Percentiles rank a stretch among this genome's conserved stretches.
Conservation (phyloP, 805 yeast genomes). For the Metschnikowia chrysomelidarum region DNA sequence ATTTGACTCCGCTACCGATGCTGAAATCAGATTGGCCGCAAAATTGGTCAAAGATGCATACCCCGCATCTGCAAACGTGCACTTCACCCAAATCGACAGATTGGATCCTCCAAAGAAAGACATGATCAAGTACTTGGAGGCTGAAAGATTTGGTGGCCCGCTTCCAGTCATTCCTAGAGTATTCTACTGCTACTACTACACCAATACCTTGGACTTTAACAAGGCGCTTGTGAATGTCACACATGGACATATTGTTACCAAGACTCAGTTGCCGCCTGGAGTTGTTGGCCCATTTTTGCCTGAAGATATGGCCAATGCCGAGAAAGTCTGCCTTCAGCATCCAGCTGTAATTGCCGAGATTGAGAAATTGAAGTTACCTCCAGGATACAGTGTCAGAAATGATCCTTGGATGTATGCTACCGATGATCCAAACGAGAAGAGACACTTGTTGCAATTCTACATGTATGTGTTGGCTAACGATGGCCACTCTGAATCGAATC, state of each 20-base stretch:
- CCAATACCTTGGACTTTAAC: conserved; percentile 50
- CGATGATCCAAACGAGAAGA: conserved; percentile 56
- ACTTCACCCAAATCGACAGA: conserved; percentile 64
- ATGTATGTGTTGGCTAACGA: conserved; percentile 66
- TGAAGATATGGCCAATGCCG: conserved; percentile 57
- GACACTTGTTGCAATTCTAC: conserved; percentile 66
- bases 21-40: conserved; percentile 54
- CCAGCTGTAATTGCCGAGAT: conserved; percentile 62
- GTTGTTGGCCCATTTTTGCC: conserved; percentile 69
- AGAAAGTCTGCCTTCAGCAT: conserved; percentile 47
- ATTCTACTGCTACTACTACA: conserved; percentile 65
- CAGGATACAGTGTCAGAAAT: conserved; percentile 50
- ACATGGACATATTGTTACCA: conserved; percentile 58
- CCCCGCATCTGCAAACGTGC: conserved; percentile 51
- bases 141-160: conserved; percentile 49
- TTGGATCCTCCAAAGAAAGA: conserved; percentile 76
- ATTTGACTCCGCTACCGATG: conserved; percentile 56
- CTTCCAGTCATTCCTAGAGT: conserved; percentile 64
- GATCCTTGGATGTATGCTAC: conserved; percentile 90
- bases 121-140: conserved; percentile 63
- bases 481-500: conserved; percentile 67
- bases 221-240: conserved; percentile 71
- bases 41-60: conserved; percentile 58
- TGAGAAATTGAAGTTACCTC: conserved; percentile 62
- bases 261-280: conserved; percentile 54